These are phyloP conservation scores for Candida khao-thaluensis DNA, from an alignment of 805 yeast genomes.

Conservation along the genomic window DNA sequence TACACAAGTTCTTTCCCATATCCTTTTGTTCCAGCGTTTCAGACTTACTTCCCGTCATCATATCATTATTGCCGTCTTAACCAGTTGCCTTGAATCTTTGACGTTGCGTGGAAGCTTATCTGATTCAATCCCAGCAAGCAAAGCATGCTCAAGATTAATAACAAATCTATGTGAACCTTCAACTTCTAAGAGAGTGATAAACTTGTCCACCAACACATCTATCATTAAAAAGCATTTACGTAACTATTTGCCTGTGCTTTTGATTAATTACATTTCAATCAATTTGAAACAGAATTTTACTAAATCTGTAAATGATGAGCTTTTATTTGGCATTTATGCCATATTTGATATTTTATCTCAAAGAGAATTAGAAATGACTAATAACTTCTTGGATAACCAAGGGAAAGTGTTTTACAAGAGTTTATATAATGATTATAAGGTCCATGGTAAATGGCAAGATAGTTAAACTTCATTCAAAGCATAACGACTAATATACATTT, in stretches of 20 bases:
- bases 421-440: constrained; percentile 70
- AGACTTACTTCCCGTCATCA: constrained; percentile 75
- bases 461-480: not conserved
- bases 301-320: constrained; percentile 43
- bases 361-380: constrained; percentile 61
- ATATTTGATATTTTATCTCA: constrained; percentile 69
- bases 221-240: constrained; percentile 61
- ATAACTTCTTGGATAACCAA: constrained; percentile 62
- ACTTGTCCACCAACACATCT: constrained; percentile 47
- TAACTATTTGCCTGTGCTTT: constrained; percentile 56
- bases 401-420: constrained; percentile 67
- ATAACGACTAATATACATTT: constrained; percentile 7
- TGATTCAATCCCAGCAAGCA: constrained; percentile 10
- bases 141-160: constrained; percentile 55
- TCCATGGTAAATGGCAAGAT: constrained; percentile 79
- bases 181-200: constrained; percentile 16
- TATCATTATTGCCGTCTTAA: constrained; percentile 50
- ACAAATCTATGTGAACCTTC: constrained; percentile 73
- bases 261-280: constrained; percentile 57
- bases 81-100: constrained; percentile 30
- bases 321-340: constrained; percentile 57
- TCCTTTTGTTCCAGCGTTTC: constrained; percentile 66
- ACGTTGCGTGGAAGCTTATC: constrained; percentile 17
- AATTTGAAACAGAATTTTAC: constrained; percentile 52
- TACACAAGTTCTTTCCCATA: constrained; percentile 54